Evolutionary conservation across 352 stramenopile species (phyloP).

Genomic region (Phytophthora palmivora): DNA sequence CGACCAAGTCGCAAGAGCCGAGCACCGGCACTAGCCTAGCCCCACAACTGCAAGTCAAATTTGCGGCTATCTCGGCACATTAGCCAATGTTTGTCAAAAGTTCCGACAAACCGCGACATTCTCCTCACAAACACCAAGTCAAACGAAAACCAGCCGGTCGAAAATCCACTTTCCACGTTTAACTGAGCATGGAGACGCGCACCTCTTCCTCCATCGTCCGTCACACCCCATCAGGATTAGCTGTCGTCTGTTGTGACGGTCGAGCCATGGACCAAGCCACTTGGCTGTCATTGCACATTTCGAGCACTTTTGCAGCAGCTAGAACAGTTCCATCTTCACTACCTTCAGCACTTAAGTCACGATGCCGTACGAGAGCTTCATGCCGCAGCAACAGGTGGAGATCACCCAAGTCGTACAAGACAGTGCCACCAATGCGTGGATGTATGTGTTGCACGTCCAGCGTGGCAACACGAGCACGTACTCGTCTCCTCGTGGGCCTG

Average conservation of each 20-base stretch:
- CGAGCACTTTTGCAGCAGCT: constrained; percentile 22
- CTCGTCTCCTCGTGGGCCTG: constrained; percentile 36
- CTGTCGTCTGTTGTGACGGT: constrained; percentile 21
- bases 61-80: constrained; percentile 11
- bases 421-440: constrained; percentile 56
- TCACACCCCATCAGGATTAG: constrained; percentile 26
- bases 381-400: constrained; percentile 55
- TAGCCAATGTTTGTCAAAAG: constrained; percentile 24
- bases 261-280: constrained; percentile 7
- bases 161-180: constrained; percentile 28
- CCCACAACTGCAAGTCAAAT: constrained; percentile 14
- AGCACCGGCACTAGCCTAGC: constrained; percentile 7
- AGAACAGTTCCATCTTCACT: constrained; percentile 6
- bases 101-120: constrained; percentile 21
- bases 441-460: constrained; percentile 67
- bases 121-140: constrained; percentile 22
- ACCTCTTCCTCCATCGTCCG: constrained; percentile 22
- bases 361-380: constrained; percentile 86
- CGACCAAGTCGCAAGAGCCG: constrained; percentile 8
- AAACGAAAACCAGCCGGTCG: constrained; percentile 2
- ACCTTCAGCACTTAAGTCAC: background rate
- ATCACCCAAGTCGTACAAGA: constrained; percentile 80
- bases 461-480: constrained; percentile 41
- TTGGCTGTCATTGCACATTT: constrained; percentile 40
- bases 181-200: constrained; percentile 22